Conservation (phyloP, 2,329 filamentous ascomycete genomes). For the Colletotrichum cereale region DNA sequence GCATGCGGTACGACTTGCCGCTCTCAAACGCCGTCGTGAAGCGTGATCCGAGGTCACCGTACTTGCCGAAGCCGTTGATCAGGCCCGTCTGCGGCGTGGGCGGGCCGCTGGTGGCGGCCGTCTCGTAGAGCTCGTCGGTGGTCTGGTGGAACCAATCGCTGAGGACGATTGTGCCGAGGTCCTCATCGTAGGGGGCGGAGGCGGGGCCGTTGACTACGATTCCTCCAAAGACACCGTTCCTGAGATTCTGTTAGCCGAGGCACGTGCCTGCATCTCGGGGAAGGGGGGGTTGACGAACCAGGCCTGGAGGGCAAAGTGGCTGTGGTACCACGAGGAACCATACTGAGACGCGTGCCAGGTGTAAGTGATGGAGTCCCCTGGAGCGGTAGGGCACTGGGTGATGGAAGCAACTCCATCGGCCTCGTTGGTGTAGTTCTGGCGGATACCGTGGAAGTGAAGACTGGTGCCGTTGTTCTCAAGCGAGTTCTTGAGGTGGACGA, state of each 20-base stretch:
- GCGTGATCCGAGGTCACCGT: conserved; percentile 49
- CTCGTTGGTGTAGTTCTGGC: conserved; percentile 64
- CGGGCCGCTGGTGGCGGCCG: conserved; percentile 47
- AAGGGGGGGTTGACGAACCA: conserved; percentile 54
- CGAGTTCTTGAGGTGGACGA: conserved; percentile 63
- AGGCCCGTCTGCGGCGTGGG: conserved; percentile 59
- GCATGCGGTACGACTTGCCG: conserved; percentile 59
- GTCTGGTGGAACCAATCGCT: conserved; percentile 69
- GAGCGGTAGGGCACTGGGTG: conserved; percentile 64
- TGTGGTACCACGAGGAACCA: conserved; percentile 72
- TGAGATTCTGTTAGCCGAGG: conserved; percentile 43
- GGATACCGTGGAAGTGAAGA: conserved; percentile 71
- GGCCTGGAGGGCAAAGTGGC: conserved; percentile 63
- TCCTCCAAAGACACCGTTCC: conserved; percentile 66
- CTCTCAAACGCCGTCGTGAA: conserved; percentile 54
- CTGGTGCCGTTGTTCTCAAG: conserved; percentile 65
- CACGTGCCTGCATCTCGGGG: not conserved
- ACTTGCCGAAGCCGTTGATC: conserved; percentile 58
- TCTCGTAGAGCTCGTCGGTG: conserved; percentile 52
- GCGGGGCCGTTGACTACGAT: conserved; percentile 73
- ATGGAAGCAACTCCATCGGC: conserved; percentile 68
- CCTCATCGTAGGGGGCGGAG: conserved; percentile 70
- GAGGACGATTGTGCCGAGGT: conserved; percentile 70
- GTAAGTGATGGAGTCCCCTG: conserved; percentile 67
- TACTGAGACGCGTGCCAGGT: conserved; percentile 67